Evolutionary conservation across 257 asterid genomes (phyloP), one percentile per base, ranked within the genome.

Genomic region (Capsicum baccatum): DNA sequence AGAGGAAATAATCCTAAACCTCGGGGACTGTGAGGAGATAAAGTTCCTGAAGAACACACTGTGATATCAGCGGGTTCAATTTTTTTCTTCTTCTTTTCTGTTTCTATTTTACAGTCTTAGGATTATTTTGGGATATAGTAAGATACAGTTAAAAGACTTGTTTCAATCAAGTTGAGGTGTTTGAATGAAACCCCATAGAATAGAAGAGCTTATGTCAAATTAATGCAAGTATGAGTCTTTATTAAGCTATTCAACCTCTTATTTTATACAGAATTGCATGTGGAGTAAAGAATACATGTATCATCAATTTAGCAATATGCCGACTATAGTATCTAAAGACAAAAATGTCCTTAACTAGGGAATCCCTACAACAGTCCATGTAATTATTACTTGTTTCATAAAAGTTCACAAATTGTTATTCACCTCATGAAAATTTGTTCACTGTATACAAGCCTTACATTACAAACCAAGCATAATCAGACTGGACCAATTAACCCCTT

Each of bases 241-340:
- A 56, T 15, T 56, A 14, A 15, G 19, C 60, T 56, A 56, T 56
- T 56, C 6, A 10, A 26, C 48, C 73, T 33, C 26, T 15, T 13
- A 47, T 44, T 70, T 71, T 9, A 7, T 52, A 52, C n/a, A 26
- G 47, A 52, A 68, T 39, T 39, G 37, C 8, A 69, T 37, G 63
- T 26, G 63, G 81, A 26, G 63, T 8, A 54, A 39, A 8, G 19
- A 56, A 52, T 54, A 76, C 81, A 26, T 6, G 12, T 52, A 14
- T 52, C 59, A 52, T 52, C 63, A 52, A 52, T 19, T 74, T 74
- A 19, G 62, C 80, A 50, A 16, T 74, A 50, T 50, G 42, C 48
- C 13, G 11, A 50, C 21, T 21, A 74, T 42, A 74, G 62, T 12
- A 50, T 74, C 80, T 74, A 74, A 50, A 74, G 80, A 74, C 62